Evolutionary conservation across 805 yeast species (phyloP), one percentile per base, ranked within the genome.

Genomic region (Lachancea quebecensis): DNA sequence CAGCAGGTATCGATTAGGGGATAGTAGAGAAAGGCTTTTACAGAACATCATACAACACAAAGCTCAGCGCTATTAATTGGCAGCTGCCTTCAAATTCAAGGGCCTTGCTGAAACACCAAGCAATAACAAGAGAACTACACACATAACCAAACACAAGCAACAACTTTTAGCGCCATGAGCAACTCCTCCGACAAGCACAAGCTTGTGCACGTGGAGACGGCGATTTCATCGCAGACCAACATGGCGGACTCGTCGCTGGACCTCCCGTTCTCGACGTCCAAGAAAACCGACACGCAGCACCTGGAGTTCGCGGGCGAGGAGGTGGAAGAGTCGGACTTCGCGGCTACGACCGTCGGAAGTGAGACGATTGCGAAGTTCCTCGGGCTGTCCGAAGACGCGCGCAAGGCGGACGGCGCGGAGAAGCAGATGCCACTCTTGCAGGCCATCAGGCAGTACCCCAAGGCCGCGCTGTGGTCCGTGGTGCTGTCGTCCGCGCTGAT

Each of bases 381-480:
- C 27, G 50, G 48, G 9, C 38, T 34, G 15, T 38, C 46, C n/a
- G 43, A 39, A n/a, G 48, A 43, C 42, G 53, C 51, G 25, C 46
- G 43, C 18, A 38, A 29, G n/a, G 36, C 46, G 27, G 50, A 50
- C 38, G 58, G 48, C 31, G 50, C 43, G 15, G 66, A 63, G 43
- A 54, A 53, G 35, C 47, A 49, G 35, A 52, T 62, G 52, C 47
- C 61, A 7, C 49, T 60, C 17, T n/a, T 50, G 17, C 65, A 68
- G 38, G 75, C 71, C 31, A 32, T 71, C 30, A 62, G 55, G 45
- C 65, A 65, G 30, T 70, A 71, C 53, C 75, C 74, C 12, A 61
- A 58, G 45, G 77, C 77, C 16, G 67, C 67, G 38, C 49, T 68
- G 47, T 74, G 78, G 79, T 68, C 76, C 4, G 51, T 71, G 21